Base-by-base conservation (phyloP, 2,329 filamentous ascomycete genomes). In the Microsporum audouinii region DNA sequence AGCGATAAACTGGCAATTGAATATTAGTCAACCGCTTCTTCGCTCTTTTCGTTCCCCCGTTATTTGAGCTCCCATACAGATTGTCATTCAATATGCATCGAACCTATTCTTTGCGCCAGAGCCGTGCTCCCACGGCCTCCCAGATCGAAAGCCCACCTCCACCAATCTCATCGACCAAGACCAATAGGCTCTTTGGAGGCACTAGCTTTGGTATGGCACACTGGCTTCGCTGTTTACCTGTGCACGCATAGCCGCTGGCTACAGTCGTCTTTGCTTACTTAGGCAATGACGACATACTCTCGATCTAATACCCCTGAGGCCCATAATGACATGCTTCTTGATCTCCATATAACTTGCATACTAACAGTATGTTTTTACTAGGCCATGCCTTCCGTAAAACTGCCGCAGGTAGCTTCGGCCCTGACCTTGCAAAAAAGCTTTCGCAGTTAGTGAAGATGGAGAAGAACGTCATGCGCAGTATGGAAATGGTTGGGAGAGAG, bases 381-480 rank as follows among this genome's bases (percentile, higher is more conserved):
- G 86, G 86, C 71, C 84, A 88, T 80, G 83, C 80, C 47, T 80
- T 81, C 69, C 76, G 79, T 63, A 80, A 79, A 68, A 75, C 77
- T 53, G 72, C 79, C 58, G 78, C 79, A 29, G 79, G 79, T 43
- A 78, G 79, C 63, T 81, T 80, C 70, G 85, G 85, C 39, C 85
- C 91, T 62, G 94, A 99, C 71, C 86, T 99, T 62, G 88, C 94
- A 62, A 96, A 96, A 84, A 99, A 99, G 83, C 86, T 99, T 65
- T 90, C 91, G 45, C 89, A 95, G 79, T 84, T 99, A 59, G 94
- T 99, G 65, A 99, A 99, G 84, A 99, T 99, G 94, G 94, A 99
- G 80, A 99, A 99, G 86, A 97, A 99, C 73, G 89, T 96, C 61
- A 99, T 99, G 94, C 90, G 94, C 76, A 96, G 91, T 74, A 86